These are phyloP conservation scores for Saccharomycopsis lassenensis DNA, from an alignment of 805 yeast species.

Conservation along the genomic window DNA sequence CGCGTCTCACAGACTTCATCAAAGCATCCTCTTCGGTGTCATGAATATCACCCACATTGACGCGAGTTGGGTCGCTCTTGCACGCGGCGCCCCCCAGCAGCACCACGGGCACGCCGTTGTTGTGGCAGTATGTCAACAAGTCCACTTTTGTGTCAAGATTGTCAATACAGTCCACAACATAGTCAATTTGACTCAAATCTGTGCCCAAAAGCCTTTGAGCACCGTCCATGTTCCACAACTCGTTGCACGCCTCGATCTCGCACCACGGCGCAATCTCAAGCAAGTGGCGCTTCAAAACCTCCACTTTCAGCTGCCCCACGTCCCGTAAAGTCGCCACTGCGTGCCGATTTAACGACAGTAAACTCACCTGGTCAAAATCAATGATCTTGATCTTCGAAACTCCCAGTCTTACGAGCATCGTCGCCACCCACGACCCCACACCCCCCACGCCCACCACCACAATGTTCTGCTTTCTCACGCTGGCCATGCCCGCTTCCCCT, in stretches of 20 bases:
- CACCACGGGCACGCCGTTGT: slow-evolving; percentile 52
- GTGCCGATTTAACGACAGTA: slow-evolving; percentile 87
- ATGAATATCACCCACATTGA: slow-evolving; percentile 81
- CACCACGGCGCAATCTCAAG: slow-evolving; percentile 88
- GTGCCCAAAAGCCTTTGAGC: slow-evolving; percentile 45
- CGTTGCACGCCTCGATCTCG: slow-evolving; percentile 63
- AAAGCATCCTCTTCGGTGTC: slow-evolving; percentile 90
- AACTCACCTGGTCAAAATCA: slow-evolving; percentile 93
- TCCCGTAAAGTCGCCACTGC: slow-evolving; percentile 86
- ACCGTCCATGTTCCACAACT: slow-evolving; percentile 59
- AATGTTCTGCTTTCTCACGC: slow-evolving; percentile 62
- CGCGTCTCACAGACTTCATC: slow-evolving; percentile 76
- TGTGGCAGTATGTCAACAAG: slow-evolving; percentile 60
- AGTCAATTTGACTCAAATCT: slow-evolving; percentile 49
- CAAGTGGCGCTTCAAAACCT: slow-evolving; percentile 61
- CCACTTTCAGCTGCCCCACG: slow-evolving; percentile 89
- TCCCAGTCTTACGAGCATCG: slow-evolving; percentile 89
- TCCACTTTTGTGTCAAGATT: slow-evolving; percentile 96
- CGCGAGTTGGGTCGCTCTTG: slow-evolving; percentile 88
- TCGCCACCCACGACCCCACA: slow-evolving; percentile 93
- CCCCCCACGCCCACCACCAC: slow-evolving; percentile 94
- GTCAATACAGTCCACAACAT: slow-evolving; percentile 90
- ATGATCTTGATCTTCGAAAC: slow-evolving; percentile 66
- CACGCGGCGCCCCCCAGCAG: slow-evolving; percentile 97
- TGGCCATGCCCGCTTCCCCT: slow-evolving; percentile 72